Base-by-base conservation (phyloP, 2,329 filamentous ascomycete genomes). In the Bipolaris cookei region DNA sequence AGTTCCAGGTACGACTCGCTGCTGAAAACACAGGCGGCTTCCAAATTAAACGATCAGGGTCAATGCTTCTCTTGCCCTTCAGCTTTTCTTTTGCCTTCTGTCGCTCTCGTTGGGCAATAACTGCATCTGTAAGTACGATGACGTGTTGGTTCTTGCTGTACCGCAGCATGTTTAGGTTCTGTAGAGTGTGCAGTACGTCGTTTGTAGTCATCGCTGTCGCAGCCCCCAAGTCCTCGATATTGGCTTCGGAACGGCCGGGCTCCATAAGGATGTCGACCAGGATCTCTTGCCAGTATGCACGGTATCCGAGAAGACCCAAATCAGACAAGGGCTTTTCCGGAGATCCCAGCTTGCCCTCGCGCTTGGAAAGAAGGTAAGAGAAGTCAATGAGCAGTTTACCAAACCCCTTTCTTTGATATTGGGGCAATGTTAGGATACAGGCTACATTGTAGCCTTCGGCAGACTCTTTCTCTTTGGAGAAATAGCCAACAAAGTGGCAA, bases 81-180 rank as follows among this genome's bases (percentile, higher is more conserved):
- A 86, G 74, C 78, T 90, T 92, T 64, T 90, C 86, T 78, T 92
- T 96, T 66, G 92, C 90, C 63, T 90, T 84, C 70, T 91, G 87
- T 74, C 89, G 84, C 55, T 88, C 84, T 62, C 87, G 80, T 68
- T 87, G 83, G 63, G 85, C 82, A 42, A 97, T 83, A 49, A 97
- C 84, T 58, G 91, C 88, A 62, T 95, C 90, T 0, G 94, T 93
- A 30, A 99, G 83, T 21, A 98, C 92, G 66, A 99, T 91, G 75
- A 98, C 94, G 82, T 98, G 95, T 72, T 97, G 93, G 64, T 93
- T 93, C 82, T 96, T 96, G 69, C 93, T 92, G 74, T 98, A 98
- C 43, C 95, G 86, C 73, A 98, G 86, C 91, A 99, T 96, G 74
- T 94, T 95, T 59, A 97, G 82, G 54, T 93, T 93, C 74, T 97